Conservation (phyloP, 345 rosid genomes). For the Corchorus capsularis region DNA sequence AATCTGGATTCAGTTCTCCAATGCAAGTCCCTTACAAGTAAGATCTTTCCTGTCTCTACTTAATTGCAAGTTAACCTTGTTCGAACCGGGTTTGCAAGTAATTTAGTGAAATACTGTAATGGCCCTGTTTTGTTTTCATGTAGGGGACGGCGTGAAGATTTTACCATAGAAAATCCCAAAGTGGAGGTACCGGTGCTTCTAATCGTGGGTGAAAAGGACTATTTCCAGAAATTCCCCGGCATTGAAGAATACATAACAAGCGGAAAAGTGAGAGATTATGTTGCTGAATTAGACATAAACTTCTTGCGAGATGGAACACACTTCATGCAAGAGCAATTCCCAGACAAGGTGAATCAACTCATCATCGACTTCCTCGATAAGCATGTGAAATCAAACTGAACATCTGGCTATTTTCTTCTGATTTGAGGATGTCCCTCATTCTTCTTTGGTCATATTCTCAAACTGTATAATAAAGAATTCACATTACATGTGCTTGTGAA, state of each 20-base stretch:
- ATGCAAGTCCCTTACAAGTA: constrained; percentile 53
- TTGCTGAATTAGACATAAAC: constrained; percentile 41
- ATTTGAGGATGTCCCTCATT: background rate
- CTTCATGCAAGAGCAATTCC: constrained; percentile 55
- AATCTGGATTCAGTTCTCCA: constrained; percentile 43
- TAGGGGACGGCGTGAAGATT: constrained; percentile 26
- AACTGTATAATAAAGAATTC: too few species aligned
- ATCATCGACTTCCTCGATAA: constrained; percentile 40
- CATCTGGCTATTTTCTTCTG: background rate
- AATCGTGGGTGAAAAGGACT: constrained; percentile 55
- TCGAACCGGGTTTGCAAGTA: too few species aligned
- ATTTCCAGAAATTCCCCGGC: constrained; percentile 44
- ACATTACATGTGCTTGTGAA: too few species aligned
- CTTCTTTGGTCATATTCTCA: too few species aligned
- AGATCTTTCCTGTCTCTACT: background rate
- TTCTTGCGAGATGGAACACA: constrained; percentile 48
- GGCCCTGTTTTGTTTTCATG: background rate
- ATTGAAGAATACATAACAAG: constrained; percentile 46
- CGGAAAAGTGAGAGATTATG: constrained; percentile 37
- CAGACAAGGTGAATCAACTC: constrained; percentile 43
- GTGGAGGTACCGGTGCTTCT: constrained; percentile 44
- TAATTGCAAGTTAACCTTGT: too few species aligned
- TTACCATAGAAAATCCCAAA: constrained; percentile 20
- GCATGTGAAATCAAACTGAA: constrained; percentile 3
- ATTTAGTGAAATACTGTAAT: background rate